These are phyloP conservation scores for Fomitopsis betulina DNA, from an alignment of 1,284 basidiomycete genomes.

Conservation along the genomic window DNA sequence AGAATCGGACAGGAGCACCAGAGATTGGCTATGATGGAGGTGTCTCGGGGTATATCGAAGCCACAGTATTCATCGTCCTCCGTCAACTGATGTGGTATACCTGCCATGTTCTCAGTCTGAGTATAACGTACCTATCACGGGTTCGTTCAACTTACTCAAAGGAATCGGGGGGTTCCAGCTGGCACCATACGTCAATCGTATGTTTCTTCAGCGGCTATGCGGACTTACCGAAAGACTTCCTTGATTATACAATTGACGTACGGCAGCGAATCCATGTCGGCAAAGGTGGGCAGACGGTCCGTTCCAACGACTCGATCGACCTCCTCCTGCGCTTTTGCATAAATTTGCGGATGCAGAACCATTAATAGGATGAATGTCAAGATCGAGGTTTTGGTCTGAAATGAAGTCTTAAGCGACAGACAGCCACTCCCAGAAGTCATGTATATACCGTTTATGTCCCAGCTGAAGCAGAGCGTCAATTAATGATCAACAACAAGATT, in stretches of 20 bases:
- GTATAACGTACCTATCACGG: background rate
- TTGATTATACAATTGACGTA: constrained; percentile 26
- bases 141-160: background rate
- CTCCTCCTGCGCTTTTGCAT: constrained; percentile 24
- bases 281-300: constrained; percentile 21
- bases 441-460: background rate
- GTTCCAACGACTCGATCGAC: constrained; percentile 22
- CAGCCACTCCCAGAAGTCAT: background rate
- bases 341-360: constrained; percentile 22
- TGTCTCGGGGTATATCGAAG: background rate
- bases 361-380: constrained; percentile 21
- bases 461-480: background rate
- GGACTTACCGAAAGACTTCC: constrained; percentile 18
- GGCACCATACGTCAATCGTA: too few relatives aligned
- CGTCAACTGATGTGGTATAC: background rate
- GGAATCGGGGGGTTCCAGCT: background rate
- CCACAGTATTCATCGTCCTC: background rate
- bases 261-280: constrained; percentile 20
- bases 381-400: background rate
- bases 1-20: too few relatives aligned
- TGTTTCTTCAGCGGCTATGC: too few relatives aligned
- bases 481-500: too few relatives aligned
- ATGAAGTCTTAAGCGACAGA: background rate
- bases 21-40: too few relatives aligned
- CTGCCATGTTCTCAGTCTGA: background rate